Percentiles rank a stretch among this genome's conserved stretches.
Conservation (phyloP, 768 basidiomycete species). For the Scleroderma citrinum region DNA sequence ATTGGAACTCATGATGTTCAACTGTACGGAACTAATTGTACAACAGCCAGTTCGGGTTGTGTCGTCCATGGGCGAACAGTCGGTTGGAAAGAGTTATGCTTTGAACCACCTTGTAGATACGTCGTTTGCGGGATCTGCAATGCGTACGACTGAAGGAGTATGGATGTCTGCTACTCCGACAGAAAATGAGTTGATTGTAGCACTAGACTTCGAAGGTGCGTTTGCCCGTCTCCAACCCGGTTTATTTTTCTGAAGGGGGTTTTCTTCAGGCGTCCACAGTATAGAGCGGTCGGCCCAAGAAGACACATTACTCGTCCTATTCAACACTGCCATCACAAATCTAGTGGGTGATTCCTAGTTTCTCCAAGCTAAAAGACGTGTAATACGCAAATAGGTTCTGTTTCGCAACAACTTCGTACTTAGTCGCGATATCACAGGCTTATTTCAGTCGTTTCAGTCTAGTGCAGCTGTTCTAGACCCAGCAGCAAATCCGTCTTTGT, state of each 20-base stretch:
- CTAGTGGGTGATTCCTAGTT: conserved; percentile 30
- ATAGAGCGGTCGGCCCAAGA: conserved; percentile 54
- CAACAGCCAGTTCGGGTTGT: conserved; percentile 50
- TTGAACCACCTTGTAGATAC: conserved; percentile 51
- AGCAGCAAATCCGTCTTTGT: conserved; percentile 49
- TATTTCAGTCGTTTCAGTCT: conserved; percentile 58
- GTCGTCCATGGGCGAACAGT: conserved; percentile 59
- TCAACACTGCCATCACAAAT: conserved; percentile 57
- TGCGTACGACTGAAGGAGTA: conserved; percentile 56
- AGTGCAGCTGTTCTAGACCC: conserved; percentile 56
- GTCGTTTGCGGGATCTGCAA: conserved; percentile 53
- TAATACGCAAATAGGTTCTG: conserved; percentile 37
- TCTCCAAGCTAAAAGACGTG: background rate
- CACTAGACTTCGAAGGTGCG: conserved; percentile 53
- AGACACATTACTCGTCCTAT: conserved; percentile 51
- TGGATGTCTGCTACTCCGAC: conserved; percentile 59
- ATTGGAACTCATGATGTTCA: background rate
- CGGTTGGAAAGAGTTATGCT: conserved; percentile 49
- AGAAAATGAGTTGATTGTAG: conserved; percentile 41
- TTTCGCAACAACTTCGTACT: conserved; percentile 64
- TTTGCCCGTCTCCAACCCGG: background rate
- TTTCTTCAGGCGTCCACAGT: conserved; percentile 42
- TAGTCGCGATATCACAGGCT: conserved; percentile 51
- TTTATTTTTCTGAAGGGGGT: background rate
- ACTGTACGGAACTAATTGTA: background rate